A percentile compares a stretch with the other conserved stretches of the same genome.
These are phyloP conservation scores for Teratosphaeria zuluensis DNA, from an alignment of 2,329 filamentous ascomycete species.

Conservation along the genomic window DNA sequence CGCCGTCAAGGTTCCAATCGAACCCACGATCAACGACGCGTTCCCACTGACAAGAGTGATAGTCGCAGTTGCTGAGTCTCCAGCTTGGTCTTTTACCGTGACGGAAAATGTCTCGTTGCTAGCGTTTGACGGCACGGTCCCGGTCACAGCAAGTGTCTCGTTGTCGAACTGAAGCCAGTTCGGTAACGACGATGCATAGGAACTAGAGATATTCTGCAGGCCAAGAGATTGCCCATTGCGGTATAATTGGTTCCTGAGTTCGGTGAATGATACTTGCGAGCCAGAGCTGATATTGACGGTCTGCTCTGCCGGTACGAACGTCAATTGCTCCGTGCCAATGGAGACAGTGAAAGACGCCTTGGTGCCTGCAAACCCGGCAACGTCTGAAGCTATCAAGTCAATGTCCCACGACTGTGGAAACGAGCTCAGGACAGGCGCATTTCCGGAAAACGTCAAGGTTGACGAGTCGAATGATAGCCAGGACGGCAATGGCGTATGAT, in stretches of 20 bases:
- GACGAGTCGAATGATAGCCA: conserved; percentile 68
- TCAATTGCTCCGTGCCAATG: conserved; percentile 61
- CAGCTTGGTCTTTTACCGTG: conserved; percentile 48
- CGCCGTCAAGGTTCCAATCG: conserved; percentile 37
- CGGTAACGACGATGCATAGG: conserved; percentile 46
- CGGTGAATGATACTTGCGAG: conserved; percentile 21
- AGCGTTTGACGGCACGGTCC: conserved; percentile 52
- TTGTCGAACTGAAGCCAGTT: conserved; percentile 61
- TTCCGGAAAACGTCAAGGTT: conserved; percentile 59
- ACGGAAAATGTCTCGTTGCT: conserved; percentile 54
- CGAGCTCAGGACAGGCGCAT: conserved; percentile 55
- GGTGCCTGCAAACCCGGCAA: conserved; percentile 64
- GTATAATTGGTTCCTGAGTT: conserved; percentile 13
- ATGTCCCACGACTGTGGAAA: conserved; percentile 65
- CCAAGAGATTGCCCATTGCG: conserved; percentile 34
- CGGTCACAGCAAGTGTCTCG: conserved; percentile 51
- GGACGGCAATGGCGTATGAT: conserved; percentile 74
- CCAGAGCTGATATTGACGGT: conserved; percentile 26
- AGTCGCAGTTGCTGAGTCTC: conserved; percentile 49
- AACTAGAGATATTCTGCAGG: conserved; percentile 41
- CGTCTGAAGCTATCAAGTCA: conserved; percentile 66
- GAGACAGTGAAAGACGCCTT: conserved; percentile 59
- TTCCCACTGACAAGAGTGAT: conserved; percentile 27
- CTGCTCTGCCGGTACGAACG: conserved; percentile 50
- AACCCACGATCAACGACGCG: conserved; percentile 34